Percentiles rank a stretch among this genome's conserved stretches.
These are phyloP conservation scores for Escovopsis sp. DNA, from an alignment of 2,329 filamentous ascomycete species.

Conservation along the genomic window DNA sequence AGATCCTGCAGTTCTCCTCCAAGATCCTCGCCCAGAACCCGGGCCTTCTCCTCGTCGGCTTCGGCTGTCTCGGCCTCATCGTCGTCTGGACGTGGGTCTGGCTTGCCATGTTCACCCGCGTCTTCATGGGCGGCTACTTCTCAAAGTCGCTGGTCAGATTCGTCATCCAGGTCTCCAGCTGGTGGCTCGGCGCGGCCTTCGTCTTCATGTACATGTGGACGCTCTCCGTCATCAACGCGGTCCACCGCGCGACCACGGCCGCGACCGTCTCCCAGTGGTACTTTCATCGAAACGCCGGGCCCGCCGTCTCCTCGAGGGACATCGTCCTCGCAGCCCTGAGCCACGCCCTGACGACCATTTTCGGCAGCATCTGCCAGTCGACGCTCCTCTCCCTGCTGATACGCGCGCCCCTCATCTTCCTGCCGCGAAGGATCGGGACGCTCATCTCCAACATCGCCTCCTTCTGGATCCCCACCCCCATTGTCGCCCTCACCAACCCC, in stretches of 20 bases:
- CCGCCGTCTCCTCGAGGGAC: constrained; percentile 61
- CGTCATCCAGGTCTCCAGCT: constrained; percentile 74
- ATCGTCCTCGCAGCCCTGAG: constrained; percentile 70
- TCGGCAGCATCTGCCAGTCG: constrained; percentile 83
- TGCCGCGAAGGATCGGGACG: constrained; percentile 53
- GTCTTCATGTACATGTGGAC: constrained; percentile 94
- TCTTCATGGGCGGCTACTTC: constrained; percentile 87
- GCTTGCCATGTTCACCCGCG: constrained; percentile 90
- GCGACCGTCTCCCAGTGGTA: constrained; percentile 98
- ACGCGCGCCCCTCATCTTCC: constrained; percentile 68
- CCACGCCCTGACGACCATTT: constrained; percentile 74
- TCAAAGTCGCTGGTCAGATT: constrained; percentile 48
- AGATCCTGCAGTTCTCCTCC: constrained; percentile 84
- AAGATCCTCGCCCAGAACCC: constrained; percentile 76
- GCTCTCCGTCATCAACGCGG: constrained; percentile 68
- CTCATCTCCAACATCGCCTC: constrained; percentile 62
- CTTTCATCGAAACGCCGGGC: constrained; percentile 78
- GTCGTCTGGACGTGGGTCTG: constrained; percentile 90
- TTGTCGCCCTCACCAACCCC: constrained; percentile 78
- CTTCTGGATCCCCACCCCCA: constrained; percentile 69
- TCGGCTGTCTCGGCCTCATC: constrained; percentile 58
- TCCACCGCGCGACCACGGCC: constrained; percentile 82
- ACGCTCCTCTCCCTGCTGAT: constrained; percentile 69
- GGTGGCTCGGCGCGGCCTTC: constrained; percentile 91
- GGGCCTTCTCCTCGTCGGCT: constrained; percentile 69